Base-by-base conservation (phyloP, 371 early-diverging fungal genomes). In the Phascolomyces articulosus region DNA sequence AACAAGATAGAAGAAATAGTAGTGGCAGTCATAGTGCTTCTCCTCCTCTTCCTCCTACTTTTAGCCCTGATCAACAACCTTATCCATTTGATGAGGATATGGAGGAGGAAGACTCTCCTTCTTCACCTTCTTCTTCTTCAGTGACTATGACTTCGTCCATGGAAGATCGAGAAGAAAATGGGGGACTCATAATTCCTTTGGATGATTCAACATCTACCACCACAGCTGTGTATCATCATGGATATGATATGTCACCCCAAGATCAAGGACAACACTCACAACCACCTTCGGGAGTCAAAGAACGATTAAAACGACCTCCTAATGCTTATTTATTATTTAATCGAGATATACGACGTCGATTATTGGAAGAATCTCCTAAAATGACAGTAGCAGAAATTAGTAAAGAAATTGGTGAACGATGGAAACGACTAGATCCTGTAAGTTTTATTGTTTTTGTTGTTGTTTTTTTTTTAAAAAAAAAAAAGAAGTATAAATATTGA, bases 321-420 rank as follows among this genome's bases (percentile, higher is more conserved):
- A 89, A 90, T 70, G 87, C 87, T 6, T 90, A 85, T 64, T 63
- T 90, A 38, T 66, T 87, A 53, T 87, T 84, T 59, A 87, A 86
- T 64, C 75, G 83, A 55, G 83, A 85, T 54, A 83, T 80, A 77
- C 83, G 88, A 16, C 82, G 78, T 48, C 79, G 81, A 65, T 63
- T 87, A 40, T 63, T 85, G 54, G 73, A 80, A 38, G 70, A 71
- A 51, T 79, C 82, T 38, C 87, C 86, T 13, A 83, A 87, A 62
- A 70, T 85, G 74, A 82, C 83, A 1, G 85, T 84, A 11, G 80
- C 85, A 21, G 85, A 86, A 71, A 82, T 87, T 54, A 83, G 83
- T 24, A 78, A 78, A 64, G 71, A 77, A 38, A 85, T 87, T 58
- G 86, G 88, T 24, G 77, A 80, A 27, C 73, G 72, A 54, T 87